Conservation (phyloP, 192 early-diverging fungal genomes). For the Coemansia sp. region DNA sequence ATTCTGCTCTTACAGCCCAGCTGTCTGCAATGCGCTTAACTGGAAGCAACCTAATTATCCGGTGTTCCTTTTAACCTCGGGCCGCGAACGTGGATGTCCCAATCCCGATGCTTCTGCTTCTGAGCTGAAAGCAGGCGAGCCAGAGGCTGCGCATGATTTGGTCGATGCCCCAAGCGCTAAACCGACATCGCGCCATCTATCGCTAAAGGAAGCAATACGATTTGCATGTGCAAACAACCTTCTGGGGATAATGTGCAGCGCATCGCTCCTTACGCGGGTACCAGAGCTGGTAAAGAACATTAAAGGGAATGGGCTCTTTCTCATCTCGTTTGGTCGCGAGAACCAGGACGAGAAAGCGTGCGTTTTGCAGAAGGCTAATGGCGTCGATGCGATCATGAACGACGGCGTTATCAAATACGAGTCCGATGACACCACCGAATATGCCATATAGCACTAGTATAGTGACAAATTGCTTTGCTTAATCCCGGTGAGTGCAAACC, state of each 20-base stretch:
- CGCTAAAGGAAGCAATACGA: slow-evolving; percentile 92
- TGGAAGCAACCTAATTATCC: slow-evolving; percentile 99
- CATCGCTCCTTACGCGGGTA: slow-evolving; percentile 86
- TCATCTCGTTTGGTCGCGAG: slow-evolving; percentile 84
- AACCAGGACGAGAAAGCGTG: slow-evolving; percentile 67
- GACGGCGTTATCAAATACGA: slow-evolving; percentile 62
- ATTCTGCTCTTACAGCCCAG: slow-evolving; percentile 89
- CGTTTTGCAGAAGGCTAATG: slow-evolving; percentile 72
- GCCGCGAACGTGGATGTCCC: slow-evolving; percentile 52
- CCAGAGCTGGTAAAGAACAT: slow-evolving; percentile 87
- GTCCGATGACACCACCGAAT: slow-evolving; percentile 26
- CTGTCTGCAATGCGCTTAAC: slow-evolving; percentile 89
- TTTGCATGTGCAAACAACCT: slow-evolving; percentile 92
- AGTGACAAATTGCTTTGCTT: too few species aligned
- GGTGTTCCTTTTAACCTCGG: slow-evolving; percentile 90
- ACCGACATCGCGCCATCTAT: slow-evolving; percentile 25
- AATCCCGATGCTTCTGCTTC: neutral
- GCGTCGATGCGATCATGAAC: slow-evolving; percentile 89
- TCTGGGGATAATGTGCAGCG: slow-evolving; percentile 89
- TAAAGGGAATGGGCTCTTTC: slow-evolving; percentile 88
- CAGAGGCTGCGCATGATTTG: neutral
- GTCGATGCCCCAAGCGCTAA: slow-evolving; percentile 38
- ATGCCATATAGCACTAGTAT: slow-evolving; percentile 35
- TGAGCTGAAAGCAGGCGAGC: neutral
- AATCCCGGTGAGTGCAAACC: too few species aligned